Evolutionary conservation across 2,329 filamentous ascomycete species (phyloP).

Genomic region (Ophiostoma quercus): DNA sequence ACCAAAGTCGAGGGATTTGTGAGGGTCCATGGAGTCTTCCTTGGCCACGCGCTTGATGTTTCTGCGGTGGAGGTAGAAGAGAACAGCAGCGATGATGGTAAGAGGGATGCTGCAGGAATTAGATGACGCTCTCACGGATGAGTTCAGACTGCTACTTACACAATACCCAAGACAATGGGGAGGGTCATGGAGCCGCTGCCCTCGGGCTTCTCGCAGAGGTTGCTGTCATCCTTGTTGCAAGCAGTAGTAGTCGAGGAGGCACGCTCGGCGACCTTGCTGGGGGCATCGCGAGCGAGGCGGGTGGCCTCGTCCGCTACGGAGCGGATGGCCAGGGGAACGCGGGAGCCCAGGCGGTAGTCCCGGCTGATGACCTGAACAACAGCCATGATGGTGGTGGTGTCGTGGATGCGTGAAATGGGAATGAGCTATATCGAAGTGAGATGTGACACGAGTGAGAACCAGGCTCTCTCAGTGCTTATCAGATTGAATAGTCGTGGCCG

Average conservation of each 20-base stretch:
- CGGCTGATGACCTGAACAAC: slow-evolving; percentile 18
- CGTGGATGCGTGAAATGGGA: background rate
- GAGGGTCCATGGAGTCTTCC: slow-evolving; percentile 81
- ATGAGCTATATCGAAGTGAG: background rate
- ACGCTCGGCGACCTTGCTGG: slow-evolving; percentile 28
- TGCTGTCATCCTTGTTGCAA: slow-evolving; percentile 31
- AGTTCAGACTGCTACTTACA: slow-evolving; percentile 43
- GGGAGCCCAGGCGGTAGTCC: slow-evolving; percentile 31
- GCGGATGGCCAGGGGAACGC: slow-evolving; percentile 27
- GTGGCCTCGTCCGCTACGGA: slow-evolving; percentile 25
- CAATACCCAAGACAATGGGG: slow-evolving; percentile 62
- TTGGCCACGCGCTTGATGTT: slow-evolving; percentile 63
- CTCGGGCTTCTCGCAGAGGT: slow-evolving; percentile 57
- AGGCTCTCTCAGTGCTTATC: background rate
- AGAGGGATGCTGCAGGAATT: slow-evolving; percentile 64
- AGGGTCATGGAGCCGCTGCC: slow-evolving; percentile 53
- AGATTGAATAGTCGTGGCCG: background rate
- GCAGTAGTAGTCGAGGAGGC: slow-evolving; percentile 28
- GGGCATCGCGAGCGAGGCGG: slow-evolving; percentile 24
- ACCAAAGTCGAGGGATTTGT: slow-evolving; percentile 90
- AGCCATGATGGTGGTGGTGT: slow-evolving; percentile 24
- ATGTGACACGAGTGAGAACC: slow-evolving; percentile 6
- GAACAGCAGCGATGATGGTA: slow-evolving; percentile 57
- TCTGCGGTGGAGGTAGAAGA: slow-evolving; percentile 74
- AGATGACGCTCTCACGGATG: background rate